Percentiles rank a stretch among this genome's conserved stretches.
These are phyloP conservation scores for Acanthamoeba royreba DNA, from an alignment of 208 protist genomes.

Conservation along the genomic window DNA sequence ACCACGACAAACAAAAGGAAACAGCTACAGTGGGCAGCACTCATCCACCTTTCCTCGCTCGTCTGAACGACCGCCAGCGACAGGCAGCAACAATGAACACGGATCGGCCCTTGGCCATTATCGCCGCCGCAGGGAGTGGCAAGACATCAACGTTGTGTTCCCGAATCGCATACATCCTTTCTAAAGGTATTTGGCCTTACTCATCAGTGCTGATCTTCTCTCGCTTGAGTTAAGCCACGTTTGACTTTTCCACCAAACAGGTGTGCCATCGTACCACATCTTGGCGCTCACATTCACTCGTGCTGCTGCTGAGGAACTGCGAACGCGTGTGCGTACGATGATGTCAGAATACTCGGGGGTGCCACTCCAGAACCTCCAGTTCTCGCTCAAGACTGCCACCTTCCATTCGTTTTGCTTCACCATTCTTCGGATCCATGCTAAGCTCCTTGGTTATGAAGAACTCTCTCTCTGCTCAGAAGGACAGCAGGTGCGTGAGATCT, in stretches of 20 bases:
- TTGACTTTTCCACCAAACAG: too few species aligned
- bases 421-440: background rate
- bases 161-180: background rate
- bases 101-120: background rate
- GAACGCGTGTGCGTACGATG: background rate
- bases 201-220: too few species aligned
- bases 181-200: background rate
- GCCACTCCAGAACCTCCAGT: background rate
- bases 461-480: background rate
- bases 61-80: background rate
- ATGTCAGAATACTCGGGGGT: background rate
- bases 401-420: background rate
- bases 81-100: background rate
- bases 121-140: background rate
- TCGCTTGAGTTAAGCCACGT: too few species aligned
- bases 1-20: background rate
- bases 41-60: background rate
- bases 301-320: background rate
- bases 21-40: background rate
- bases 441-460: background rate
- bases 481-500: too few species aligned
- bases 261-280: background rate
- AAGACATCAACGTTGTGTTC: background rate
- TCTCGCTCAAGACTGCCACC: background rate
- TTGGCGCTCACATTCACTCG: conserved; percentile 3